Evolutionary conservation across 2,329 filamentous ascomycete genomes (phyloP).

Genomic region (Clarireedia hainanense): DNA sequence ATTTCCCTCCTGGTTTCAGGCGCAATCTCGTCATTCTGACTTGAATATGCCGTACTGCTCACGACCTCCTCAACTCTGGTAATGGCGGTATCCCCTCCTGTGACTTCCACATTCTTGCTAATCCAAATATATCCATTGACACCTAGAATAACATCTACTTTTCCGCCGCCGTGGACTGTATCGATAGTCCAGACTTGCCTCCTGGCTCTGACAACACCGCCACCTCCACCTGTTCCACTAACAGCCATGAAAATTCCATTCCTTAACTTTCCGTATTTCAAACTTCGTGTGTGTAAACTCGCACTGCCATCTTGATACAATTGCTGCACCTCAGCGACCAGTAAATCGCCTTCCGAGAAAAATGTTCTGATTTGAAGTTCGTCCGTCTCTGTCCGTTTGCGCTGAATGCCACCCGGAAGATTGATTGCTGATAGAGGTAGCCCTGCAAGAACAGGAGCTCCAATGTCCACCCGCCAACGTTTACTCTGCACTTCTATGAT

Average conservation of each 20-base stretch:
- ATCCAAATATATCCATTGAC: constrained; percentile 99
- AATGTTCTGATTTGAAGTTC: constrained; percentile 97
- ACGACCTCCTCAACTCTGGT: constrained; percentile 84
- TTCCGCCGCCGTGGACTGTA: constrained; percentile 45
- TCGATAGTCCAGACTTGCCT: constrained; percentile 83
- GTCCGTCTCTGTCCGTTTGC: constrained; percentile 88
- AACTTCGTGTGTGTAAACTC: constrained; percentile 76
- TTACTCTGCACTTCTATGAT: constrained; percentile 91
- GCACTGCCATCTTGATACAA: constrained; percentile 81
- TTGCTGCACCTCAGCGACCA: constrained; percentile 91
- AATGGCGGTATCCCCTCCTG: constrained; percentile 46
- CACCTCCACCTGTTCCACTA: constrained; percentile 67
- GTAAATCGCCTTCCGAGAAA: constrained; percentile 87
- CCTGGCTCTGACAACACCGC: constrained; percentile 74
- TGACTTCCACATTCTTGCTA: constrained; percentile 67
- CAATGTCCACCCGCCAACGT: constrained; percentile 92
- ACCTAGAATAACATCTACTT: constrained; percentile 79
- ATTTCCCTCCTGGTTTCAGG: constrained; percentile 79
- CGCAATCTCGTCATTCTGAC: constrained; percentile 82
- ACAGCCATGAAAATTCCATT: constrained; percentile 88
- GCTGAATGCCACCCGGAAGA: constrained; percentile 83
- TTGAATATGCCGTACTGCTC: constrained; percentile 81
- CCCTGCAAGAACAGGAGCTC: constrained; percentile 75
- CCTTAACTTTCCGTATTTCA: constrained; percentile 91
- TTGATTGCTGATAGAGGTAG: constrained; percentile 89